phyloP scores from a whole-genome alignment of 163 green algal genomes.

The Chlamydomonas reinhardtii region DNA sequence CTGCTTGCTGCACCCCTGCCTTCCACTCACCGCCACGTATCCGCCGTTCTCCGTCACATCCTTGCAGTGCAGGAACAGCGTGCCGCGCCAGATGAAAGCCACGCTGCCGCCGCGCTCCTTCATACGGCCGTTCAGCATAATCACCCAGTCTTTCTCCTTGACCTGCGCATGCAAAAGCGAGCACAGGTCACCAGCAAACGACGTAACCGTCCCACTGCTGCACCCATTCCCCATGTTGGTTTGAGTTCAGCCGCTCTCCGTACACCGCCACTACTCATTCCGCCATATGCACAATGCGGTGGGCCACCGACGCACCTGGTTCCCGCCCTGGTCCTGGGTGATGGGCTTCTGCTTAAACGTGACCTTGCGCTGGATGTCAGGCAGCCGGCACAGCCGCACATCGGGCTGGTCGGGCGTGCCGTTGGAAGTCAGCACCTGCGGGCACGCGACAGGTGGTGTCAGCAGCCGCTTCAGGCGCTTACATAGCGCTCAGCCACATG shows the following conservation, averaged over 20 bases:
- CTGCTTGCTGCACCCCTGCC: too few species aligned
- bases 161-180: constrained; percentile 43
- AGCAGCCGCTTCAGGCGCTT: too few species aligned
- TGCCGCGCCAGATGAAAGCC: constrained; percentile 84
- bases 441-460: too few species aligned
- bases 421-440: constrained; percentile 64
- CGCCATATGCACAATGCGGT: too few species aligned
- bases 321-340: constrained; percentile 61
- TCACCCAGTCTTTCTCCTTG: constrained; percentile 62
- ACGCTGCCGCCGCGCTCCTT: constrained; percentile 81
- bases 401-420: constrained; percentile 83
- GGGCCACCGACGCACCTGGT: constrained; percentile 37
- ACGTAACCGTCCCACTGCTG: too few species aligned
- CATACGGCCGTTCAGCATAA: constrained; percentile 51
- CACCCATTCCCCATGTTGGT: too few species aligned
- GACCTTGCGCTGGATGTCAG: constrained; percentile 92
- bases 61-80: constrained; percentile 87
- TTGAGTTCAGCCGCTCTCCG: too few species aligned
- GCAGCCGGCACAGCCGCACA: constrained; percentile 77
- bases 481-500: too few species aligned
- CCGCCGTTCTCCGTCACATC: constrained; percentile 39
- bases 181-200: too few species aligned
- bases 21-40: constrained; percentile 24
- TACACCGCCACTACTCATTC: too few species aligned
- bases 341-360: constrained; percentile 47